Percentiles rank a stretch among this genome's conserved stretches.
phyloP scores from a whole-genome alignment of 2,329 filamentous ascomycete genomes.

The Orbilia javanica region DNA sequence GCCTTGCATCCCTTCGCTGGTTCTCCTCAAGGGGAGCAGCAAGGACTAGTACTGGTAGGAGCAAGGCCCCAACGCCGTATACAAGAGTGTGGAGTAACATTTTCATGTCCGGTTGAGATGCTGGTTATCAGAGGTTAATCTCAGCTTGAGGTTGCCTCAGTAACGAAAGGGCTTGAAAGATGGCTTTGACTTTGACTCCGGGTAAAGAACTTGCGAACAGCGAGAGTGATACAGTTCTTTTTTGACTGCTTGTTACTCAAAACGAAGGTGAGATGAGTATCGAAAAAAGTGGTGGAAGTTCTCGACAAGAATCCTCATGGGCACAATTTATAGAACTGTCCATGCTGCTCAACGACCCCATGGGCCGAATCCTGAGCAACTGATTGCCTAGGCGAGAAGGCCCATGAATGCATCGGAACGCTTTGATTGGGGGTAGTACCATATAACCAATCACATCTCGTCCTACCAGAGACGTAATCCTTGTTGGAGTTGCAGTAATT shows the following conservation, averaged over 20 bases:
- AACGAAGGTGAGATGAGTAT: conserved; percentile 35
- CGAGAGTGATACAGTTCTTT: conserved; percentile 38
- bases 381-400: conserved; percentile 10
- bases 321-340: conserved; percentile 41
- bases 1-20: conserved; percentile 42
- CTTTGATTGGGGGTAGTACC: conserved; percentile 45
- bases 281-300: background rate
- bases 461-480: conserved; percentile 44
- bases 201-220: background rate
- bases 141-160: background rate
- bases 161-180: background rate
- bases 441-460: conserved; percentile 45
- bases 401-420: conserved; percentile 6
- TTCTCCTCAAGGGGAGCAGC: conserved; percentile 33
- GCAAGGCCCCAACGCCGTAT: conserved; percentile 3
- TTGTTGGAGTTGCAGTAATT: conserved; percentile 41
- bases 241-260: conserved; percentile 26
- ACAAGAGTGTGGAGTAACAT: conserved; percentile 33
- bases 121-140: too few relatives aligned
- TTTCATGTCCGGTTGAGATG: background rate
- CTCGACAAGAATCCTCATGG: background rate
- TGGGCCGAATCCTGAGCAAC: background rate
- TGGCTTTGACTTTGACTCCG: background rate
- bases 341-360: background rate
- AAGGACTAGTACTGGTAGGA: conserved; percentile 23